Conservation (phyloP, 345 rosid species). For the Gossypium rotundifolium region DNA sequence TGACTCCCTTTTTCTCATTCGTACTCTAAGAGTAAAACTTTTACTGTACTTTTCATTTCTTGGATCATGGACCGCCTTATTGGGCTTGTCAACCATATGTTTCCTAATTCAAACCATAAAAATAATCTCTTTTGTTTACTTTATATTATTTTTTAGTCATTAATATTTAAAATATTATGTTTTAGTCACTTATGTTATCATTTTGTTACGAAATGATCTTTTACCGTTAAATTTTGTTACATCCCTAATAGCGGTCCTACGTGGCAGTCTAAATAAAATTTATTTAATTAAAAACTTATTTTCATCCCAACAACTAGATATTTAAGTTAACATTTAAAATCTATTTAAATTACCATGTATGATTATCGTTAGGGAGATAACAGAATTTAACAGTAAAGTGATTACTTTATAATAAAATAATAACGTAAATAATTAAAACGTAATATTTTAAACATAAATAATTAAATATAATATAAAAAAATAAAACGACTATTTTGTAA, state of each 20-base stretch:
- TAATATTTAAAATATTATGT: background rate
- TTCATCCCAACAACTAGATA: no score
- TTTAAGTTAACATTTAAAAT: fast-evolving
- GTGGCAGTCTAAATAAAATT: no score
- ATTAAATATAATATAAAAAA: no score
- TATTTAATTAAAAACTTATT: no score
- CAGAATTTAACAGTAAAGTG: fast-evolving
- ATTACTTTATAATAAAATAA: fast-evolving
- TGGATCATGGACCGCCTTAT: background rate
- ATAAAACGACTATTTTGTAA: background rate
- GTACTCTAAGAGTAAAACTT: no score
- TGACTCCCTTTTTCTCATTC: no score
- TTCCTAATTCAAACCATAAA: no score
- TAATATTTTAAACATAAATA: no score
- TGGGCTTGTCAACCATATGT: background rate
- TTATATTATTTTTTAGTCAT: background rate
- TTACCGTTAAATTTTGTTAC: no score
- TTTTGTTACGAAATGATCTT: fast-evolving
- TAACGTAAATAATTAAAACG: fast-evolving
- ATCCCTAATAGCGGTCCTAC: fast-evolving
- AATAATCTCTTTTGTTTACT: background rate
- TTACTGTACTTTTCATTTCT: background rate
- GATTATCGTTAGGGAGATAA: no score
- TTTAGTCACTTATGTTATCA: fast-evolving
- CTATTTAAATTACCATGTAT: fast-evolving